phyloP scores from a whole-genome alignment of 225 moss, liverwort and hornwort genomes.

The Bryum argenteum region DNA sequence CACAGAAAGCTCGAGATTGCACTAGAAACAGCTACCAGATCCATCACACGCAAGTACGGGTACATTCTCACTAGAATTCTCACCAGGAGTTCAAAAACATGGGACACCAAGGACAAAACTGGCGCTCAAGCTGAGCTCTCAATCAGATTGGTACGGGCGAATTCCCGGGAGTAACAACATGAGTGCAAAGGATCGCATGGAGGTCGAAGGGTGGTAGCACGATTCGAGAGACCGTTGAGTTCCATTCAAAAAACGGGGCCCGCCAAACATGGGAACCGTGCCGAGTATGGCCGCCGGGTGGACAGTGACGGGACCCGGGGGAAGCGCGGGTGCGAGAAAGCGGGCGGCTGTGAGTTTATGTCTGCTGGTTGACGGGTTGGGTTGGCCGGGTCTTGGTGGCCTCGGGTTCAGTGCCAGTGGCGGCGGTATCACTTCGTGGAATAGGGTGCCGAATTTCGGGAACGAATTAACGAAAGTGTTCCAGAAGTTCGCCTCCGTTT shows the following conservation, averaged over 20 bases:
- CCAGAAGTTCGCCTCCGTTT: neutral
- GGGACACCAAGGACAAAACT: neutral
- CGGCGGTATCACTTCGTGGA: slow-evolving; percentile 12
- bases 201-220: neutral
- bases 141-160: neutral
- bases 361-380: neutral
- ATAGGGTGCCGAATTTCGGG: neutral
- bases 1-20: neutral
- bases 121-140: neutral
- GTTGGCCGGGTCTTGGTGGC: neutral
- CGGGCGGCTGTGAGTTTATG: slow-evolving; percentile 20
- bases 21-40: neutral
- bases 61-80: too few relatives aligned
- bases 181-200: neutral
- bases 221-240: slow-evolving; percentile 33
- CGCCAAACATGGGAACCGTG: neutral
- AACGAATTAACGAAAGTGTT: neutral
- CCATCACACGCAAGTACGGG: neutral
- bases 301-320: neutral
- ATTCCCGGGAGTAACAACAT: neutral
- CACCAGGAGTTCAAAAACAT: neutral
- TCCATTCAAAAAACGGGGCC: slow-evolving; percentile 22
- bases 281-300: neutral
- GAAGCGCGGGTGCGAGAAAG: neutral
- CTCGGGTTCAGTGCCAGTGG: slow-evolving; percentile 16